phyloP scores from a whole-genome alignment of 176 grass and related monocot genomes.

The Saccharum spontaneum region DNA sequence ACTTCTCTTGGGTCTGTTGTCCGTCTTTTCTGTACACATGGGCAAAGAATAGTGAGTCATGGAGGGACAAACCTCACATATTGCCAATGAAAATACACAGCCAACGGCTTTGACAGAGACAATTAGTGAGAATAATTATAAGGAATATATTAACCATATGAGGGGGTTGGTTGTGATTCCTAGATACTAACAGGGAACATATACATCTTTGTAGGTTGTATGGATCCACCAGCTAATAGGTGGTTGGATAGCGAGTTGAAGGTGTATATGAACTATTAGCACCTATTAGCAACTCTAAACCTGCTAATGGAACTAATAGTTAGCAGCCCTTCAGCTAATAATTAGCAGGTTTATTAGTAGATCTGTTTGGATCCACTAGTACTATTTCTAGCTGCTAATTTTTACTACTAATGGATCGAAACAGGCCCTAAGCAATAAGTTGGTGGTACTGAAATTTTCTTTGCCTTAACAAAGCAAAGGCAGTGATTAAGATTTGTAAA shows the following conservation, averaged over 20 bases:
- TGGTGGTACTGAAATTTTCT: not conserved
- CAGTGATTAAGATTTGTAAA: not conserved
- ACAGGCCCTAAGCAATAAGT: not conserved
- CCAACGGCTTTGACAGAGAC: not conserved
- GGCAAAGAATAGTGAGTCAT: not conserved
- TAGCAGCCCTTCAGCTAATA: no score
- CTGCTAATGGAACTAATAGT: no score
- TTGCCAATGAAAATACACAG: not conserved
- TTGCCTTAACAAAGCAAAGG: not conserved
- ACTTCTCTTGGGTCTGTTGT: constrained; percentile 86
- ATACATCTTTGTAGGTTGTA: no score
- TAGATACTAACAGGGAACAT: not conserved
- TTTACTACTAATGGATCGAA: no score
- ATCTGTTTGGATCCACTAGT: no score
- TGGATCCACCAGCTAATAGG: no score
- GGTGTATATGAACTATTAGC: no score
- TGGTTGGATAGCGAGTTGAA: no score
- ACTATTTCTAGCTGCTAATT: no score
- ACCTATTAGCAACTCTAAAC: no score
- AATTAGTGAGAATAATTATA: not conserved
- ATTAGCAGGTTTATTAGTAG: no score
- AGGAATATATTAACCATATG: not conserved
- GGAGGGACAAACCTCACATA: not conserved
- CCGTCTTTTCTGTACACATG: constrained; percentile 76
- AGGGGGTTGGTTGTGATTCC: not conserved